phyloP scores from a whole-genome alignment of 139 green algal genomes.

The Axilococcus clingmanii region DNA sequence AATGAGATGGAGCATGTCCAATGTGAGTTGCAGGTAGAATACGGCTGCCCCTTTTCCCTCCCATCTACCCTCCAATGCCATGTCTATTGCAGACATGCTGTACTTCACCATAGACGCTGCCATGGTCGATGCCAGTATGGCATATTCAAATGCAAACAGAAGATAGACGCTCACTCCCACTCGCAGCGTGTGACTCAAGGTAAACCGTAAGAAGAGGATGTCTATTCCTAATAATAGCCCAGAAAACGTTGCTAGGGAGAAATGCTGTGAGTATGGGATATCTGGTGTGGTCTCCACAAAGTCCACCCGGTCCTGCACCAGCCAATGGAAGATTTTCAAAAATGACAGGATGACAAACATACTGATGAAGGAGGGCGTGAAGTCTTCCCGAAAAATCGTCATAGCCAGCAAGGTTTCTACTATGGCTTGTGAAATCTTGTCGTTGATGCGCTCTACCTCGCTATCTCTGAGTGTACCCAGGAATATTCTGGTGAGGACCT shows the following conservation, averaged over 20 bases:
- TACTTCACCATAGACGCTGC: constrained; percentile 66
- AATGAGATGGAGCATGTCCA: constrained; percentile 92
- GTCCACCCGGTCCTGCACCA: constrained; percentile 78
- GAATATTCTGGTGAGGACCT: constrained; percentile 77
- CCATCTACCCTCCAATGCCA: constrained; percentile 81
- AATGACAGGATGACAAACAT: constrained; percentile 92
- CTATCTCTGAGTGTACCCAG: constrained; percentile 82
- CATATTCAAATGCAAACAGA: constrained; percentile 97
- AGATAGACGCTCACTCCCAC: constrained; percentile 76
- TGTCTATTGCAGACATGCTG: constrained; percentile 47
- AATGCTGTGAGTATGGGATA: constrained; percentile 61
- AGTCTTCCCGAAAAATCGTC: constrained; percentile 94
- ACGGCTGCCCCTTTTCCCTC: constrained; percentile 72
- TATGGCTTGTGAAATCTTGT: constrained; percentile 68
- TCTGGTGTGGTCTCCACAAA: constrained; percentile 88
- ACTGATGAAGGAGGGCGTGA: constrained; percentile 68
- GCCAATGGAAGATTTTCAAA: constrained; percentile 91
- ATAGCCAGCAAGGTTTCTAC: constrained; percentile 97
- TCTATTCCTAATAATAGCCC: constrained; percentile 72
- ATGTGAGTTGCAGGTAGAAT: constrained; percentile 96
- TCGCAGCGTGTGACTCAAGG: constrained; percentile 52
- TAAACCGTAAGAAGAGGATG: constrained; percentile 68
- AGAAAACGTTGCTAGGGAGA: constrained; percentile 71
- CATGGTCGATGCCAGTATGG: constrained; percentile 64
- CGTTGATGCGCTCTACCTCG: constrained; percentile 88